These are phyloP conservation scores for Bipolaris cookei DNA, from an alignment of 2,329 filamentous ascomycete genomes.

Conservation along the genomic window DNA sequence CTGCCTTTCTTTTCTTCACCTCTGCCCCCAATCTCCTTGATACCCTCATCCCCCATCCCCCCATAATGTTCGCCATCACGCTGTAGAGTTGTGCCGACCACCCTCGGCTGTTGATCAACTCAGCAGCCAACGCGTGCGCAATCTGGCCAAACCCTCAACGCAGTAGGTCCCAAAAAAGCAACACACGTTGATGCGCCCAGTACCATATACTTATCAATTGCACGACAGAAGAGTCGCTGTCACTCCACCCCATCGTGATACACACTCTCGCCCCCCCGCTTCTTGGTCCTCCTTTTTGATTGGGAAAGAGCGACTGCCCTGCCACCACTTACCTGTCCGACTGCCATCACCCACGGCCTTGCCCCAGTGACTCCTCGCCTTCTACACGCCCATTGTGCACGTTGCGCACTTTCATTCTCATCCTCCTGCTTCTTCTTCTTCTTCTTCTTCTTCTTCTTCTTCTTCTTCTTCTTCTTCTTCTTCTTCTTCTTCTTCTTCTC, in stretches of 20 bases:
- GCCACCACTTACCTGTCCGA: conserved; percentile 1
- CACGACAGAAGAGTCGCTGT: conserved; percentile 18
- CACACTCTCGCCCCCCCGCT: conserved; percentile 24
- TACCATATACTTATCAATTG: conserved; percentile 25
- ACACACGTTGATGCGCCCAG: not conserved
- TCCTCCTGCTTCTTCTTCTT: not conserved
- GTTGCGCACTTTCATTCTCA: conserved; percentile 40
- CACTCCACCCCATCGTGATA: conserved; percentile 23
- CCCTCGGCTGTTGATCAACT: conserved; percentile 32
- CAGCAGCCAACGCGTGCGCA: conserved; percentile 17
- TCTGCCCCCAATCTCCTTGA: conserved; percentile 16
- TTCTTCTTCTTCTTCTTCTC: not conserved
- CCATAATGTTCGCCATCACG: conserved; percentile 28
- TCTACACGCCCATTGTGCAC: conserved; percentile 20
- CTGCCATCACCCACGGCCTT: conserved; percentile 14
- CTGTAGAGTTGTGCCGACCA: conserved; percentile 35
- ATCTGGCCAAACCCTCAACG: conserved; percentile 13
- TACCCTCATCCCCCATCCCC: not conserved
- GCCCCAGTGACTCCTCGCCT: conserved; percentile 9
- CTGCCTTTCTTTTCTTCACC: conserved; percentile 21
- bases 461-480: conserved; percentile 9
- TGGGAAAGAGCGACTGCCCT: conserved; percentile 19
- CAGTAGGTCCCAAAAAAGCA: conserved; percentile 17
- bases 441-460: not conserved
- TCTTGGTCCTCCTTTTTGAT: conserved; percentile 11